These are phyloP conservation scores for Exophiala aquamarina DNA, from an alignment of 2,329 filamentous ascomycete species.

Conservation along the genomic window DNA sequence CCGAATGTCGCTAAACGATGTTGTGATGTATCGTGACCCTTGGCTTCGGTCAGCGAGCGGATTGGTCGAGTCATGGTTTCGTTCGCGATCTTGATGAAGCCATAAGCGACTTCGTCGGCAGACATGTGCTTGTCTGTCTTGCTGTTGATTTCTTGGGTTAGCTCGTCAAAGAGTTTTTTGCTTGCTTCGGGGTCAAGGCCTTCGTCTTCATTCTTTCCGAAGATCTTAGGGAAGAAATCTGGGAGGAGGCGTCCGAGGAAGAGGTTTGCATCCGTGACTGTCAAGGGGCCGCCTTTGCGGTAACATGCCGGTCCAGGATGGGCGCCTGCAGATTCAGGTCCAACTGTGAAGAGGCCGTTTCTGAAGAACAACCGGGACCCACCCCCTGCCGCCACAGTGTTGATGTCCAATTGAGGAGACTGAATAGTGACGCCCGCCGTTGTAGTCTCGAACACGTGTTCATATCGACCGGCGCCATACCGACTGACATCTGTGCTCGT, in stretches of 20 bases:
- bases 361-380: slow-evolving; percentile 71
- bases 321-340: slow-evolving; percentile 85
- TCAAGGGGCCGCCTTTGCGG: slow-evolving; percentile 83
- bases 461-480: slow-evolving; percentile 81
- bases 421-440: slow-evolving; percentile 94
- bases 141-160: slow-evolving; percentile 74
- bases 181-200: slow-evolving; percentile 76
- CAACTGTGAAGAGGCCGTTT: slow-evolving; percentile 88
- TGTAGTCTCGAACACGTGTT: slow-evolving; percentile 92
- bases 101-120: slow-evolving; percentile 81
- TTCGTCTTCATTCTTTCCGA: slow-evolving; percentile 85
- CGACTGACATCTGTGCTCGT: slow-evolving; percentile 89
- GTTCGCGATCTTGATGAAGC: slow-evolving; percentile 90
- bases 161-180: slow-evolving; percentile 69
- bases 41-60: slow-evolving; percentile 84
- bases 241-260: slow-evolving; percentile 83
- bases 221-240: slow-evolving; percentile 95
- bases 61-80: slow-evolving; percentile 92
- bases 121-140: slow-evolving; percentile 67
- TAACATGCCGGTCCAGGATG: slow-evolving; percentile 93
- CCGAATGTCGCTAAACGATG: slow-evolving; percentile 92
- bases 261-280: slow-evolving; percentile 89
- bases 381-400: slow-evolving; percentile 89
- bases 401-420: slow-evolving; percentile 89
- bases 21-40: slow-evolving; percentile 86